Conservation (phyloP, 768 basidiomycete species). For the Mrakia gelida region DNA sequence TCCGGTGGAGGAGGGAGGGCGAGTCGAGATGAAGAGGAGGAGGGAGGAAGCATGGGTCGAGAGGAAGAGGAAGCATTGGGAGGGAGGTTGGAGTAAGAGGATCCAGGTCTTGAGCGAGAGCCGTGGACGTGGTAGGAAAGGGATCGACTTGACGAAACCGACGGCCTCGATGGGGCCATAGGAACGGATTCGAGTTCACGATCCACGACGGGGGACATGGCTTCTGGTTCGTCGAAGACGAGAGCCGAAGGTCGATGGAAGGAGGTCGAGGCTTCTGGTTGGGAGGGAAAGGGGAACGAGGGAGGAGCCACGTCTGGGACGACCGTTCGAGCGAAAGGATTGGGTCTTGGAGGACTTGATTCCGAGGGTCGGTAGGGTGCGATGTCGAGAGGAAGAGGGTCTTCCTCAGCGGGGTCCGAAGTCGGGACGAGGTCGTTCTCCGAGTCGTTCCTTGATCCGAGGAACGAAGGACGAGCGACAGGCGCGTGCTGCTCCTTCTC, state of each 20-base stretch:
- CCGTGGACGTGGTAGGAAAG: slow-evolving; percentile 26
- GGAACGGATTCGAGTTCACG: background rate
- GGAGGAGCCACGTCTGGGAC: background rate
- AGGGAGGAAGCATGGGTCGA: background rate
- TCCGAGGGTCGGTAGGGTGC: background rate
- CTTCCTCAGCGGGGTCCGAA: background rate
- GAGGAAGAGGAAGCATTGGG: background rate
- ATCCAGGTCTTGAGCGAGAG: background rate
- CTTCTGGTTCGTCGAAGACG: background rate
- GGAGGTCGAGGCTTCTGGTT: background rate
- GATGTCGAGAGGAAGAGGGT: background rate
- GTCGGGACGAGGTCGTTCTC: background rate
- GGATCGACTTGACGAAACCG: background rate
- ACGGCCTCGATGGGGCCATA: background rate
- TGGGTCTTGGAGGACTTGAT: background rate
- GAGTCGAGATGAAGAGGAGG: background rate
- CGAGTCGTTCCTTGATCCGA: background rate
- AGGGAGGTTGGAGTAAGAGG: background rate
- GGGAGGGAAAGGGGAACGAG: background rate
- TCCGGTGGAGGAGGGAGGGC: background rate
- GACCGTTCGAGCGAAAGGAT: slow-evolving; percentile 1
- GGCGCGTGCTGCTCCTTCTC: background rate
- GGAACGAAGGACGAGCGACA: background rate
- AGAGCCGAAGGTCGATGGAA: background rate
- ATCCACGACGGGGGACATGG: background rate